Percentiles rank a stretch among this genome's conserved stretches.
phyloP scores from a whole-genome alignment of 192 early-diverging fungal genomes.

The Coemansia sp. region DNA sequence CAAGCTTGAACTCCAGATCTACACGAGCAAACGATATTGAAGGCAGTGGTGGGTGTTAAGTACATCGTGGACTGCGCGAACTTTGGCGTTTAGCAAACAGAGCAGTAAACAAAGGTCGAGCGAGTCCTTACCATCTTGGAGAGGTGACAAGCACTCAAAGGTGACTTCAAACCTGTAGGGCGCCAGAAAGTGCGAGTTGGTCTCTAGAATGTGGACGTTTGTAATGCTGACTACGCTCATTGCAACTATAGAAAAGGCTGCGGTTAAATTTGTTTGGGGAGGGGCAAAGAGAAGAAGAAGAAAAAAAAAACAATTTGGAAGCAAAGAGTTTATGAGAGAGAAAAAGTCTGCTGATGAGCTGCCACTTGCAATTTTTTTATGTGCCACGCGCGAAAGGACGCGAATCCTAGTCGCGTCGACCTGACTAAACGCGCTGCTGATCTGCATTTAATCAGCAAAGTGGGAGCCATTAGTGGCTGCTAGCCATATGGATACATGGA shows the following conservation, averaged over 20 bases:
- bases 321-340: not conserved
- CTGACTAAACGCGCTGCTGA: not conserved
- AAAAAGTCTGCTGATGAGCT: not conserved
- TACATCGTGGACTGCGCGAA: not conserved
- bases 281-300: not conserved
- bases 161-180: constrained; percentile 95
- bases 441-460: not conserved
- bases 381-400: not conserved
- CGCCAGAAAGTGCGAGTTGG: constrained; percentile 66
- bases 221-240: constrained; percentile 86
- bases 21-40: not conserved
- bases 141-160: constrained; percentile 89
- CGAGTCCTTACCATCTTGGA: constrained; percentile 74
- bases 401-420: not conserved
- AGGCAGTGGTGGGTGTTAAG: not conserved
- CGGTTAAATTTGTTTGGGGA: not conserved
- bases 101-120: constrained; percentile 14
- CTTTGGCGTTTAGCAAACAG: not conserved
- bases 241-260: not conserved
- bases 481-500: not conserved
- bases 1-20: constrained; percentile 98
- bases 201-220: constrained; percentile 79
- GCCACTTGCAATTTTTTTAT: not conserved
- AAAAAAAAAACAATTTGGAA: constrained; percentile 1
- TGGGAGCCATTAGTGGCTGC: not conserved